These are phyloP conservation scores for Psilocybe cyanescens DNA, from an alignment of 768 basidiomycete species.

Conservation along the genomic window DNA sequence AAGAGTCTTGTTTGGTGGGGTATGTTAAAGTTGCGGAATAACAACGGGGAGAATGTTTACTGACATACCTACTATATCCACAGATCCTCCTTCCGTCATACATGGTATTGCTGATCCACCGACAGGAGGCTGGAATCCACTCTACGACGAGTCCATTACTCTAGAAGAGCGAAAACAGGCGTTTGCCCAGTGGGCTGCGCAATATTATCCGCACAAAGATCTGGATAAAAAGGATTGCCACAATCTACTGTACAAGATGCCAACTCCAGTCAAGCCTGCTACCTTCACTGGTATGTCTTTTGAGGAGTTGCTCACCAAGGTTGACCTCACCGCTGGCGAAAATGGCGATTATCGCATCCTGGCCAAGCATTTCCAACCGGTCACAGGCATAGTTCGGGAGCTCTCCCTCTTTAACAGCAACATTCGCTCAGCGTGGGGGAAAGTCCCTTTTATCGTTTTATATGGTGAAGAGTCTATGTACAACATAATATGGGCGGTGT, in stretches of 20 bases:
- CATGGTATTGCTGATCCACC: constrained; percentile 22
- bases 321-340: constrained; percentile 18
- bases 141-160: constrained; percentile 25
- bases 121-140: constrained; percentile 22
- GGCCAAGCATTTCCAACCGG: constrained; percentile 8
- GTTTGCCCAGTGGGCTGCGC: constrained; percentile 26
- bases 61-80: not conserved
- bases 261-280: constrained; percentile 5
- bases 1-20: constrained; percentile 13
- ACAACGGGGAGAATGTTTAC: not conserved
- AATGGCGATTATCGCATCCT: constrained; percentile 10
- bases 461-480: constrained; percentile 18
- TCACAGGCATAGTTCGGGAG: not conserved
- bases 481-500: constrained; percentile 17
- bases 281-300: constrained; percentile 11
- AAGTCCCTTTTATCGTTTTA: constrained; percentile 9
- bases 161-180: constrained; percentile 18
- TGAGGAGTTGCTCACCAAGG: constrained; percentile 8
- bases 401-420: constrained; percentile 9
- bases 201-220: constrained; percentile 18
- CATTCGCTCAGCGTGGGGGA: constrained; percentile 5
- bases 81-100: constrained; percentile 26
- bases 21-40: not conserved
- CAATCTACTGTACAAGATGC: constrained; percentile 17
- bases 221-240: constrained; percentile 15